Conservation (phyloP, 805 yeast species). For the Phaffomyces opuntiae region DNA sequence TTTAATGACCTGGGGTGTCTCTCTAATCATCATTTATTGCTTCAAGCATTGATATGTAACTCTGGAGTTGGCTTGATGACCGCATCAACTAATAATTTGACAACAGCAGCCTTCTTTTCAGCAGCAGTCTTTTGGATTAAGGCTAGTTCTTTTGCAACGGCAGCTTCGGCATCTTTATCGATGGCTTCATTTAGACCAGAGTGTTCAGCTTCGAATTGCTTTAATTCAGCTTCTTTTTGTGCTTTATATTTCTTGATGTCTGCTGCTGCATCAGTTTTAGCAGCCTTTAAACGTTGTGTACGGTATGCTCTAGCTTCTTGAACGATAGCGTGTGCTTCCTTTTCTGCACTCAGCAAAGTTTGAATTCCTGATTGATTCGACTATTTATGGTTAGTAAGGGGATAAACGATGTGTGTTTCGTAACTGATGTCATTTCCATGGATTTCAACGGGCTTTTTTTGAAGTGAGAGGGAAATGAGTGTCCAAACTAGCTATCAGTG, state of each 20-base stretch:
- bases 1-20: too few relatives aligned
- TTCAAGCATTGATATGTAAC: constrained; percentile 67
- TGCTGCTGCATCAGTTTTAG: constrained; percentile 84
- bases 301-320: constrained; percentile 89
- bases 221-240: constrained; percentile 77
- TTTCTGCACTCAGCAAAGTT: constrained; percentile 61
- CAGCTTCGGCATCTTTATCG: constrained; percentile 70
- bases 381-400: constrained; percentile 1
- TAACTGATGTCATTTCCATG: too few relatives aligned
- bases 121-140: constrained; percentile 59
- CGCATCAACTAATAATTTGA: constrained; percentile 71
- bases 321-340: constrained; percentile 94
- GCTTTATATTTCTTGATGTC: constrained; percentile 85
- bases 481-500: too few relatives aligned
- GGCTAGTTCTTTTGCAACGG: constrained; percentile 63
- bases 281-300: constrained; percentile 83
- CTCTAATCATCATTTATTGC: background rate
- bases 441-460: too few relatives aligned
- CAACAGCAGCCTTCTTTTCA: constrained; percentile 59
- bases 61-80: constrained; percentile 75
- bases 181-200: constrained; percentile 70
- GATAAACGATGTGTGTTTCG: too few relatives aligned
- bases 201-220: constrained; percentile 62
- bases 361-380: constrained; percentile 22
- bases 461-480: too few relatives aligned